phyloP scores from a whole-genome alignment of 2,329 filamentous ascomycete genomes.

The Microcera coccophila region DNA sequence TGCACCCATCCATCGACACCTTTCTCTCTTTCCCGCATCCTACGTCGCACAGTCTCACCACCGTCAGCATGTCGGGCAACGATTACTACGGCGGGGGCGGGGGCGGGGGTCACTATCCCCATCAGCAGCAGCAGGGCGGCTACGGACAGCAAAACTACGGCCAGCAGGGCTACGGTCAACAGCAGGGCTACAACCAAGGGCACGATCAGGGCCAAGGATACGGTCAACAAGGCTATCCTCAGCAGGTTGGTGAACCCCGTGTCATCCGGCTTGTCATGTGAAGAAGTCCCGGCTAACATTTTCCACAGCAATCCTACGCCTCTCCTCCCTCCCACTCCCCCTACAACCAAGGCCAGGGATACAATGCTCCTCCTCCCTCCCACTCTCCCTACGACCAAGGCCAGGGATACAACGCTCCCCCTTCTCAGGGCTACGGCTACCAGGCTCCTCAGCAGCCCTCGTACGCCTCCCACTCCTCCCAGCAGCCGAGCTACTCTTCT shows the following conservation, averaged over 20 bases:
- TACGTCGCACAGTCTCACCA: background rate
- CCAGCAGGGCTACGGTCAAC: constrained; percentile 20
- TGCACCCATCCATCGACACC: background rate
- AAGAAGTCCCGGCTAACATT: background rate
- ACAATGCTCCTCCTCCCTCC: constrained; percentile 8
- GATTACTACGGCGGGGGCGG: constrained; percentile 37
- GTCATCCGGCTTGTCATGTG: background rate
- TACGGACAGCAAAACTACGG: constrained; percentile 17
- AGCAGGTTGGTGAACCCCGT: constrained; percentile 24
- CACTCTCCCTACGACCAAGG: constrained; percentile 7
- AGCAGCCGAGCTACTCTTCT: constrained; percentile 18
- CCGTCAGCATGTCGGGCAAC: constrained; percentile 33
- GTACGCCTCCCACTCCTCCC: constrained; percentile 21
- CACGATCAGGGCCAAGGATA: constrained; percentile 20
- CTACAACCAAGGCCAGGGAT: constrained; percentile 10
- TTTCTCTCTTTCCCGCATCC: background rate
- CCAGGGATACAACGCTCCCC: constrained; percentile 13
- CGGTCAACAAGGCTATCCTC: constrained; percentile 17
- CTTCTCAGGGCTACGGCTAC: constrained; percentile 12
- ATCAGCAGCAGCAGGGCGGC: constrained; percentile 22
- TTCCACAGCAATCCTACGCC: constrained; percentile 20
- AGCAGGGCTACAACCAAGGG: constrained; percentile 19
- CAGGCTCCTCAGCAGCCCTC: constrained; percentile 17
- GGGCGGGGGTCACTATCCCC: constrained; percentile 15
- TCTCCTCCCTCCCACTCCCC: constrained; percentile 7